Evolutionary conservation across 495 filamentous ascomycete genomes (phyloP).

Genomic region (Diplogelasinospora grovesii): DNA sequence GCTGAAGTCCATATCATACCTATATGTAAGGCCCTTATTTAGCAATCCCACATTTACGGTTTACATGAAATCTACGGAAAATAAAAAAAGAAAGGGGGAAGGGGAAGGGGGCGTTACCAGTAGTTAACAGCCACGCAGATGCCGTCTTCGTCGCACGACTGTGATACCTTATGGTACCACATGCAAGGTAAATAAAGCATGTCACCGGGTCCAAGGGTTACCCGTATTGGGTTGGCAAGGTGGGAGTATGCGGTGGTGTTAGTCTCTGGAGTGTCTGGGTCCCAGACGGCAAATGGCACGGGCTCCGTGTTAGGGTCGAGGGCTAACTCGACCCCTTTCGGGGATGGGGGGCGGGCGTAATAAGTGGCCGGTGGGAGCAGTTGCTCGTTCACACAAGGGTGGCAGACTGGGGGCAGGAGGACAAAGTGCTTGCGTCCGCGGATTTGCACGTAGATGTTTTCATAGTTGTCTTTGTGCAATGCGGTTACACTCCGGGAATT

Average conservation of each 20-base stretch:
- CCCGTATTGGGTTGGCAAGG: constrained; percentile 48
- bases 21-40: background rate
- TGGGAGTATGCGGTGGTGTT: constrained; percentile 47
- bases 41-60: too few species aligned
- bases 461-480: constrained; percentile 72
- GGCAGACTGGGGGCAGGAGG: constrained; percentile 58
- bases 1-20: constrained; percentile 55
- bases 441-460: constrained; percentile 74
- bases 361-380: constrained; percentile 41
- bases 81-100: background rate
- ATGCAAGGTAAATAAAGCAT: constrained; percentile 74
- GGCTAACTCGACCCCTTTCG: constrained; percentile 18
- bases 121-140: constrained; percentile 72
- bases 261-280: constrained; percentile 52
- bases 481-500: constrained; percentile 57
- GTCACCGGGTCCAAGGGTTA: constrained; percentile 62
- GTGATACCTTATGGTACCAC: constrained; percentile 68
- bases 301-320: constrained; percentile 31
- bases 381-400: constrained; percentile 56
- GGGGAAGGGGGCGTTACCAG: constrained; percentile 43
- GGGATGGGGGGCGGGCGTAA: constrained; percentile 32
- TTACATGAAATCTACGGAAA: background rate
- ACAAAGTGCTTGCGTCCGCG: constrained; percentile 63
- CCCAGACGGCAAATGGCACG: constrained; percentile 62
- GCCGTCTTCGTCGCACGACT: constrained; percentile 54